Conservation (phyloP, 768 basidiomycete species). For the Lactarius akahatsu region DNA sequence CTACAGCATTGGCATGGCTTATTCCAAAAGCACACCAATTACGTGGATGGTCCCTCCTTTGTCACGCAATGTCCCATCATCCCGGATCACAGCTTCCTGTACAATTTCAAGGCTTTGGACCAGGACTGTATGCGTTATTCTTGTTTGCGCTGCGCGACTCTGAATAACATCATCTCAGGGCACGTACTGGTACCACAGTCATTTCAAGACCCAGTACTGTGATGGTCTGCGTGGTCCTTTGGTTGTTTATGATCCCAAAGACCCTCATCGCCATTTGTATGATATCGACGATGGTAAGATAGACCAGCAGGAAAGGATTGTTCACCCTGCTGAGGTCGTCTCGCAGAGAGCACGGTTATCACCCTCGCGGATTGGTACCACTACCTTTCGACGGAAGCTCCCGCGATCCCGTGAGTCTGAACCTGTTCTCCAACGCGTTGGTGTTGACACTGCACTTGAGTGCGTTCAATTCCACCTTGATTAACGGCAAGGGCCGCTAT, state of each 20-base stretch:
- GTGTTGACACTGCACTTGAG: conserved; percentile 3
- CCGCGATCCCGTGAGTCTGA: not conserved
- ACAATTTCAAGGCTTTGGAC: conserved; percentile 38
- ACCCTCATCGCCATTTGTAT: conserved; percentile 34
- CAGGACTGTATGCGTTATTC: conserved; percentile 34
- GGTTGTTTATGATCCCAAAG: conserved; percentile 36
- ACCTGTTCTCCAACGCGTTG: accelerated
- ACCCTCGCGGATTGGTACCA: conserved; percentile 46
- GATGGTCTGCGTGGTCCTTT: conserved; percentile 44
- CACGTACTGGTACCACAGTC: conserved; percentile 47
- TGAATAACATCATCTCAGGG: conserved; percentile 12
- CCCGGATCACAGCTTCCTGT: conserved; percentile 40
- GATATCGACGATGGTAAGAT: conserved; percentile 37
- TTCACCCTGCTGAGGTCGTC: not conserved
- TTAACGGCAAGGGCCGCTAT: conserved; percentile 51
- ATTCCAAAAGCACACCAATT: conserved; percentile 27
- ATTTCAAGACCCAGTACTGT: conserved; percentile 42
- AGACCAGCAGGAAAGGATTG: not conserved
- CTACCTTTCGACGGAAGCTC: conserved; percentile 14
- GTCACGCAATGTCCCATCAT: conserved; percentile 46
- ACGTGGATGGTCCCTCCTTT: conserved; percentile 31
- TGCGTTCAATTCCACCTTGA: conserved; percentile 40
- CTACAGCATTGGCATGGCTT: conserved; percentile 31
- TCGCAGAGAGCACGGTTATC: conserved; percentile 46
- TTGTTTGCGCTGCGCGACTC: not conserved